Evolutionary conservation across 176 grass and related monocot species (phyloP).

Genomic region (Bonia amplexicaulis): DNA sequence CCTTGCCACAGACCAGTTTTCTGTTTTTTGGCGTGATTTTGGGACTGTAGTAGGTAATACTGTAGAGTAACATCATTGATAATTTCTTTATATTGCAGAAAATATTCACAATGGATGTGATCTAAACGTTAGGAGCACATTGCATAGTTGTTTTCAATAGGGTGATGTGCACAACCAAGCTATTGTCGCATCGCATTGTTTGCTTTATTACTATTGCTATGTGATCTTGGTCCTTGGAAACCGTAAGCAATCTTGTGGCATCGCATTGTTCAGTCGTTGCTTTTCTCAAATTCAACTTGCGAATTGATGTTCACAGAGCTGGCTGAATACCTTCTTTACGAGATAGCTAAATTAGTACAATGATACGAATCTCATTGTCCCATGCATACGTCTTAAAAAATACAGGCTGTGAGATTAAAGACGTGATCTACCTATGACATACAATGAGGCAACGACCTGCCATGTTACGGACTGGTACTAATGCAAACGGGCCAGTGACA

Average conservation of each 20-base stretch:
- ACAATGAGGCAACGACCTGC: conserved; percentile 2
- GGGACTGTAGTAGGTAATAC: not conserved
- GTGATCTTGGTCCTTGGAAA: not conserved
- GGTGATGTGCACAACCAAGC: not conserved
- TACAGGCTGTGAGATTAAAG: conserved; percentile 21
- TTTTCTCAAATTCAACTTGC: not conserved
- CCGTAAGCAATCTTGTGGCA: not conserved
- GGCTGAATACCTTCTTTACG: not conserved
- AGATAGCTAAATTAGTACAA: not conserved
- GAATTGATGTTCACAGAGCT: not conserved
- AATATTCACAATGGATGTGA: not conserved
- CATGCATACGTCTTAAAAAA: conserved; percentile 28
- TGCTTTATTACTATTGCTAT: not conserved
- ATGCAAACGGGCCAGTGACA: conserved; percentile 7
- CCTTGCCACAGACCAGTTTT: not conserved
- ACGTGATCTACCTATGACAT: not conserved
- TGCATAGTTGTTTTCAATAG: not conserved
- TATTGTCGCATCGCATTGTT: not conserved
- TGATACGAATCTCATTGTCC: not conserved
- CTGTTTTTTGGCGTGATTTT: not conserved
- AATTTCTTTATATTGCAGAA: not conserved
- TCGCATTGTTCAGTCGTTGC: not conserved
- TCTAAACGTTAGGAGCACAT: not conserved
- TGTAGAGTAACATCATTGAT: not conserved
- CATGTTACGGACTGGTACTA: conserved; percentile 25